Percentiles rank a stretch among this genome's conserved stretches.
Conservation (phyloP, 345 rosid genomes). For the Dovyalis caffra region DNA sequence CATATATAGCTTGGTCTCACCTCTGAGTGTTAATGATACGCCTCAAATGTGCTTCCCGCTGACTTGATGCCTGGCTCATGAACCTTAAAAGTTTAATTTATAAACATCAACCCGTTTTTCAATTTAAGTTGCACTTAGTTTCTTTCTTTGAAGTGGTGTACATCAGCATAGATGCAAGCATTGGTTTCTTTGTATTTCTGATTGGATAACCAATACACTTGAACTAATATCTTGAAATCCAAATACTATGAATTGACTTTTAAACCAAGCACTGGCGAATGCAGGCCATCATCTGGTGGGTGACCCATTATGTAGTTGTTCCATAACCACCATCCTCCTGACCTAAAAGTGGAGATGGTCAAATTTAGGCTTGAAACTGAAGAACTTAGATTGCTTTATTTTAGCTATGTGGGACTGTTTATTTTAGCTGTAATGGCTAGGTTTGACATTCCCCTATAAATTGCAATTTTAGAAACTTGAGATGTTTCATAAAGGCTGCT, state of each 20-base stretch:
- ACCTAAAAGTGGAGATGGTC: background rate
- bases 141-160: background rate
- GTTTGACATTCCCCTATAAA: too few species aligned
- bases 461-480: background rate
- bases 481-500: background rate
- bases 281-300: background rate
- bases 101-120: background rate
- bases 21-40: background rate
- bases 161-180: background rate
- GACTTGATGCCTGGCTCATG: background rate
- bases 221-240: background rate
- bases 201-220: background rate
- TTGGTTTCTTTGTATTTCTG: background rate
- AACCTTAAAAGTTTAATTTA: background rate
- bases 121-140: background rate
- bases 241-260: background rate
- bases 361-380: background rate
- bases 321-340: background rate
- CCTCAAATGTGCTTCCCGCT: background rate
- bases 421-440: background rate
- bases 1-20: background rate
- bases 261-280: background rate
- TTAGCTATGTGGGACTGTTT: background rate
- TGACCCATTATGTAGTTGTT: background rate
- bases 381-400: background rate